A percentile compares a stretch with the other conserved stretches of the same genome.
These are phyloP conservation scores for Westerdykella sp. DNA, from an alignment of 2,329 filamentous ascomycete species.

Conservation along the genomic window DNA sequence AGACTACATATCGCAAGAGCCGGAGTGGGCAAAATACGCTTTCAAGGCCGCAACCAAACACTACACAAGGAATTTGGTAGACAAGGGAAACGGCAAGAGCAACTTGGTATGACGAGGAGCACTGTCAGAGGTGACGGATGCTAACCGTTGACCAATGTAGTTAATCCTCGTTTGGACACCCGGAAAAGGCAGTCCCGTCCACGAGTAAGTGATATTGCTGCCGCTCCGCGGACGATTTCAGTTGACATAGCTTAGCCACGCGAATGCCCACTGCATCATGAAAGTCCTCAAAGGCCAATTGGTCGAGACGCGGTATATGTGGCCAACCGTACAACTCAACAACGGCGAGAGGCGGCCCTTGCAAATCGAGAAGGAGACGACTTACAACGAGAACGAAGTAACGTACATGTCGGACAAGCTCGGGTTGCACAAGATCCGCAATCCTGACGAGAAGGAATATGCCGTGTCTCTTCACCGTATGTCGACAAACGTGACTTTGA, in stretches of 20 bases:
- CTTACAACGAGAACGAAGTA: slow-evolving; percentile 65
- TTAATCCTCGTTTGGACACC: slow-evolving; percentile 86
- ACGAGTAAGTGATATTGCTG: slow-evolving; percentile 50
- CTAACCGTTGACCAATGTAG: slow-evolving; percentile 40
- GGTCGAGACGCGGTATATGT: slow-evolving; percentile 74
- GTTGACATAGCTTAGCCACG: slow-evolving; percentile 29
- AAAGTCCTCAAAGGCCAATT: slow-evolving; percentile 73
- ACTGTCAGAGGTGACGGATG: slow-evolving; percentile 9
- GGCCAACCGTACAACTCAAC: slow-evolving; percentile 51
- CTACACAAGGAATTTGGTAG: slow-evolving; percentile 85
- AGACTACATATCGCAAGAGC: slow-evolving; percentile 60
- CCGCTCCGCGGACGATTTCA: background rate
- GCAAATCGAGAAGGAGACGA: slow-evolving; percentile 59
- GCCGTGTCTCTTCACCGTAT: slow-evolving; percentile 76
- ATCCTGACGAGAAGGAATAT: slow-evolving; percentile 62
- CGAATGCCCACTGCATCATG: slow-evolving; percentile 86
- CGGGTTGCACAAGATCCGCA: slow-evolving; percentile 76
- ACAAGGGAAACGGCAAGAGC: slow-evolving; percentile 78
- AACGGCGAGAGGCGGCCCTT: slow-evolving; percentile 50
- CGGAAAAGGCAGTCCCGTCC: slow-evolving; percentile 74
- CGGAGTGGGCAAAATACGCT: slow-evolving; percentile 70
- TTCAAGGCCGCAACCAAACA: slow-evolving; percentile 62
- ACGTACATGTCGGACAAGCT: slow-evolving; percentile 89
- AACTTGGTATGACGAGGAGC: slow-evolving; percentile 54
- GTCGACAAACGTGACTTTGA: slow-evolving; percentile 20